Evolutionary conservation across 2,329 filamentous ascomycete genomes (phyloP).

Genomic region (Phyllosticta citribraziliensis): DNA sequence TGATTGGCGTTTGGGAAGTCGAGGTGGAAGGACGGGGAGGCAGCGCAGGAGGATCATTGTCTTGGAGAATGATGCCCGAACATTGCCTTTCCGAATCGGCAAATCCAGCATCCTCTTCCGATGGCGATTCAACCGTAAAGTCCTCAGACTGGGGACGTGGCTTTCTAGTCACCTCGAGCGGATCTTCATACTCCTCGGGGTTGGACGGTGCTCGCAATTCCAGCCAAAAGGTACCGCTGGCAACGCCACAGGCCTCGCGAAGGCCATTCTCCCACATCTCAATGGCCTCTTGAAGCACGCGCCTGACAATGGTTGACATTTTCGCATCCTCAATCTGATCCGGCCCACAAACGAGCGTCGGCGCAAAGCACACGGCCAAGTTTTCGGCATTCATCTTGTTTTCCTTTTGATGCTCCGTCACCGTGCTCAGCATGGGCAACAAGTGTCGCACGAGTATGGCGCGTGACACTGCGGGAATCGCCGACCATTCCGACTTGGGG

Average conservation of each 20-base stretch:
- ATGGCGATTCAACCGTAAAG: slow-evolving; percentile 8
- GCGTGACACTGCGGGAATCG: slow-evolving; percentile 35
- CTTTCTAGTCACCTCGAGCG: slow-evolving; percentile 24
- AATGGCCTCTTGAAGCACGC: slow-evolving; percentile 40
- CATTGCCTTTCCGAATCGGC: slow-evolving; percentile 26
- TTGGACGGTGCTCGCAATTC: slow-evolving; percentile 32
- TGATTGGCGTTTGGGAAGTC: slow-evolving; percentile 1
- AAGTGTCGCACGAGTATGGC: slow-evolving; percentile 42
- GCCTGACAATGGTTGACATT: slow-evolving; percentile 41
- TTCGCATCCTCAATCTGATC: slow-evolving; percentile 47
- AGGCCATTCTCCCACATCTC: slow-evolving; percentile 36
- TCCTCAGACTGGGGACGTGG: slow-evolving; percentile 11
- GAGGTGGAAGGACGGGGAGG: slow-evolving; percentile 24
- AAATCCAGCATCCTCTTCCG: slow-evolving; percentile 15
- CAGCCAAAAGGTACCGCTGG: slow-evolving; percentile 25
- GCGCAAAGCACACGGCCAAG: slow-evolving; percentile 45
- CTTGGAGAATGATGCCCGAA: slow-evolving; percentile 34
- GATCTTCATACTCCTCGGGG: slow-evolving; percentile 39
- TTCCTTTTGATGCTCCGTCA: slow-evolving; percentile 35
- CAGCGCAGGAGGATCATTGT: slow-evolving; percentile 33
- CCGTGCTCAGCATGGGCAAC: slow-evolving; percentile 40
- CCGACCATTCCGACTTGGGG: slow-evolving; percentile 36
- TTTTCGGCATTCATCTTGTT: slow-evolving; percentile 49
- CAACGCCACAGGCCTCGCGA: slow-evolving; percentile 32
- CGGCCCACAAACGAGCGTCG: slow-evolving; percentile 41